These are phyloP conservation scores for Aspergillus incahuasiensis DNA, from an alignment of 495 filamentous ascomycete genomes.

Conservation along the genomic window DNA sequence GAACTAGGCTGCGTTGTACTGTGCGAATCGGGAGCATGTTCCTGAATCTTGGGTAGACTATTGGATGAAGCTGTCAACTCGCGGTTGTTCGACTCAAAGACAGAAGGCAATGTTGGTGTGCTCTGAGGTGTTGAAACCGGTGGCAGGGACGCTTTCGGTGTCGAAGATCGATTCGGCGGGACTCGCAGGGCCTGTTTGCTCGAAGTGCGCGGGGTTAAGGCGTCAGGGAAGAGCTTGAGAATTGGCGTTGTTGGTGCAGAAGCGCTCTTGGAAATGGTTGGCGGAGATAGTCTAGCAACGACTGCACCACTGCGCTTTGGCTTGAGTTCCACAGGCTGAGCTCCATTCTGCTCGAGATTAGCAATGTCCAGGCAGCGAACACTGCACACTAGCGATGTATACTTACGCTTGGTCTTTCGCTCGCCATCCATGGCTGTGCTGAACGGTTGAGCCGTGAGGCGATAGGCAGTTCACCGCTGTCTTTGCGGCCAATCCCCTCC, in stretches of 20 bases:
- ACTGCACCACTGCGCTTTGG: neutral
- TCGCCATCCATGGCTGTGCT: neutral
- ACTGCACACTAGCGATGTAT: neutral
- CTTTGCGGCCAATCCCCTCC: neutral
- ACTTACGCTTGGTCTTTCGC: neutral
- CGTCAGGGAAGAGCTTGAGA: constrained; percentile 38
- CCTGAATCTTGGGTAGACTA: neutral
- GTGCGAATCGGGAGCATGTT: neutral
- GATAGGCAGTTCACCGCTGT: neutral
- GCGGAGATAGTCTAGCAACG: neutral
- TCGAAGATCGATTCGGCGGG: constrained; percentile 15
- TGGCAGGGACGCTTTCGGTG: constrained; percentile 9
- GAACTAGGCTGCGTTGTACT: neutral
- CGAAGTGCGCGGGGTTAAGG: constrained; percentile 31
- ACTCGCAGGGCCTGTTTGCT: constrained; percentile 28
- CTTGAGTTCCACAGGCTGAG: neutral
- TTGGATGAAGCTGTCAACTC: neutral
- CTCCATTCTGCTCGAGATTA: neutral
- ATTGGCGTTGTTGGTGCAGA: constrained; percentile 18
- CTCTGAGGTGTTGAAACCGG: constrained; percentile 3
- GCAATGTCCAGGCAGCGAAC: neutral
- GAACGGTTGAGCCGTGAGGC: neutral
- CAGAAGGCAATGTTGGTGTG: constrained; percentile 4
- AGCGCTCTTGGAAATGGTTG: constrained; percentile 10
- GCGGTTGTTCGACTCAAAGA: neutral